These are phyloP conservation scores for Leucosporidium creatinivorum DNA, from an alignment of 768 basidiomycete species.

Conservation along the genomic window DNA sequence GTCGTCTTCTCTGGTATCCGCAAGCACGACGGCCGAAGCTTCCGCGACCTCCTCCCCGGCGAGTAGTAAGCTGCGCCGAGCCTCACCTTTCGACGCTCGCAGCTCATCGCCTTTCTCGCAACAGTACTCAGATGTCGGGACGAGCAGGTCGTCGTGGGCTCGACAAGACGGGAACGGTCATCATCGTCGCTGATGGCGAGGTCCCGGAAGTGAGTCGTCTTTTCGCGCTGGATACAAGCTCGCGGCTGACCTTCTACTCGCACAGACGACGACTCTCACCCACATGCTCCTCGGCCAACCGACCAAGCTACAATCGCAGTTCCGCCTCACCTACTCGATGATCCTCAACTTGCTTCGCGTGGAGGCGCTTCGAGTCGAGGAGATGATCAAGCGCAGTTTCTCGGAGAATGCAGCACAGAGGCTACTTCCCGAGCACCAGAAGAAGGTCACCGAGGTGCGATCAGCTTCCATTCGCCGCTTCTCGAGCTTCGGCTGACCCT, in stretches of 20 bases:
- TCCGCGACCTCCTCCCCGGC: conserved; percentile 81
- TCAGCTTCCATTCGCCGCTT: not conserved
- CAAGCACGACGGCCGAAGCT: conserved; percentile 89
- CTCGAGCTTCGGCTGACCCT: not conserved
- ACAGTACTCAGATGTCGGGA: conserved; percentile 99
- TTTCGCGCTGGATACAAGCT: not conserved
- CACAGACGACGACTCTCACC: conserved; percentile 67
- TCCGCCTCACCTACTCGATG: conserved; percentile 98
- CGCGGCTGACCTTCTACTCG: conserved; percentile 14
- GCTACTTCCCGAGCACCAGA: conserved; percentile 85
- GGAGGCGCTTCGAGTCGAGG: conserved; percentile 89
- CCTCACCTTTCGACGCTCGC: not conserved
- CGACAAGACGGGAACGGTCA: conserved; percentile 89
- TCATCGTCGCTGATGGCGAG: conserved; percentile 74
- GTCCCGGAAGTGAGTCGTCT: conserved; percentile 65
- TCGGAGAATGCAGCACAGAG: conserved; percentile 95
- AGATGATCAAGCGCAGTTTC: conserved; percentile 99
- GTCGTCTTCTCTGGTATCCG: conserved; percentile 92
- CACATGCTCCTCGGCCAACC: conserved; percentile 94
- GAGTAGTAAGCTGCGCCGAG: conserved; percentile 24
- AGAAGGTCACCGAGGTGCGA: conserved; percentile 70
- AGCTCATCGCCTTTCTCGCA: conserved; percentile 38
- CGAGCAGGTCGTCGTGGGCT: conserved; percentile 92
- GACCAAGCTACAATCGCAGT: conserved; percentile 87
- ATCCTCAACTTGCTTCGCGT: conserved; percentile 93